phyloP scores from a whole-genome alignment of 169 alveolate species.

The Plasmodium chabaudi region DNA sequence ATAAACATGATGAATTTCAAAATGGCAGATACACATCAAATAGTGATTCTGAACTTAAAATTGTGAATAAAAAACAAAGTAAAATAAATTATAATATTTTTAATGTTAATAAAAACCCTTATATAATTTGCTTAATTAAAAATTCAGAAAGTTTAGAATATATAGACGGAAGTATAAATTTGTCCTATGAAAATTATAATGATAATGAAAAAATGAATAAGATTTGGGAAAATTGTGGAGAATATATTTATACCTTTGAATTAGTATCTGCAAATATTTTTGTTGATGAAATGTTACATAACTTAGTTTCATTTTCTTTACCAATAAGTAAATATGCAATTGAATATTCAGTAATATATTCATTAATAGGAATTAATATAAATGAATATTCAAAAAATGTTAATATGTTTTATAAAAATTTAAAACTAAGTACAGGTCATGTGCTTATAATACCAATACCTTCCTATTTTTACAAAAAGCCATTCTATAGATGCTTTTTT shows the following conservation, averaged over 20 bases:
- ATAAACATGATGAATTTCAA: not conserved
- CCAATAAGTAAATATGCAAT: conserved; percentile 81
- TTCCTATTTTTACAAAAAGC: conserved; percentile 64
- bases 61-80: not conserved
- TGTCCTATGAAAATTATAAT: conserved; percentile 80
- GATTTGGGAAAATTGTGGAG: conserved; percentile 86
- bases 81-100: conserved; percentile 25
- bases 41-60: not conserved
- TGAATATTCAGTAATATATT: conserved; percentile 79
- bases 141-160: conserved; percentile 86
- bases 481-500: conserved; percentile 65
- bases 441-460: conserved; percentile 58
- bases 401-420: conserved; percentile 42
- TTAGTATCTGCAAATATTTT: conserved; percentile 85
- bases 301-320: conserved; percentile 83
- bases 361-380: conserved; percentile 70
- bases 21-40: not conserved
- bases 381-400: conserved; percentile 60
- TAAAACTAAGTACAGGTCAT: conserved; percentile 60
- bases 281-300: conserved; percentile 87
- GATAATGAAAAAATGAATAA: conserved; percentile 82
- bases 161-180: conserved; percentile 83
- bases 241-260: conserved; percentile 84
- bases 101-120: conserved; percentile 58
- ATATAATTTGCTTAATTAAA: conserved; percentile 77